These are phyloP conservation scores for Colletotrichum spaethianum DNA, from an alignment of 2,329 filamentous ascomycete species.

Conservation along the genomic window DNA sequence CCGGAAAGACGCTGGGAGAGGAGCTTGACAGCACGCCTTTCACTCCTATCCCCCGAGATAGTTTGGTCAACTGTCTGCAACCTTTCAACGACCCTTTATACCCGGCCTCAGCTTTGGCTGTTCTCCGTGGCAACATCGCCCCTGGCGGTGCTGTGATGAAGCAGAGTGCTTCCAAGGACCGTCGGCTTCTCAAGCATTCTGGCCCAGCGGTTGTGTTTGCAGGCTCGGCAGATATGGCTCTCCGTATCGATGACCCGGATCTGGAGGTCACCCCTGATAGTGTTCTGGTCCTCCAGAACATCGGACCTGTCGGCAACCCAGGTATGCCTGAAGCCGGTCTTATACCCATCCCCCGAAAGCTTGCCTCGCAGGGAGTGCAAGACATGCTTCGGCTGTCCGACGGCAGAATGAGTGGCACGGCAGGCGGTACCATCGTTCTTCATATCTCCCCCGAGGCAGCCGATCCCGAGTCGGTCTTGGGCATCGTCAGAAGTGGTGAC, in stretches of 20 bases:
- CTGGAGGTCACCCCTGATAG: constrained; percentile 73
- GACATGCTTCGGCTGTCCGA: constrained; percentile 91
- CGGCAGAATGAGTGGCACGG: constrained; percentile 88
- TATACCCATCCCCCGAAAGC: constrained; percentile 79
- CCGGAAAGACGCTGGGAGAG: constrained; percentile 85
- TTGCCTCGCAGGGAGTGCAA: constrained; percentile 79
- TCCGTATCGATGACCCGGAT: constrained; percentile 67
- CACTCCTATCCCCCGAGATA: constrained; percentile 59
- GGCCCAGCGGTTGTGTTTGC: constrained; percentile 75
- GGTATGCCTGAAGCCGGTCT: constrained; percentile 91
- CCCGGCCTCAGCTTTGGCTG: constrained; percentile 82
- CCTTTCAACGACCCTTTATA: constrained; percentile 78
- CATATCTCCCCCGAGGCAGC: constrained; percentile 91
- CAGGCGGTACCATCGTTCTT: constrained; percentile 90
- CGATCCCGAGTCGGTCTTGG: constrained; percentile 81
- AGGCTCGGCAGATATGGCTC: constrained; percentile 82
- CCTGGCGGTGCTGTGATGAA: constrained; percentile 90
- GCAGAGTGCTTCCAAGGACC: constrained; percentile 88
- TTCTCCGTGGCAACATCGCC: constrained; percentile 86
- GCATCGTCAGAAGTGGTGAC: constrained; percentile 83
- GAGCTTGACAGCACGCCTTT: constrained; percentile 80
- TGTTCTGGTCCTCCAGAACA: constrained; percentile 88
- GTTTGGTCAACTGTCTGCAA: constrained; percentile 68
- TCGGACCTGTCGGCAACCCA: constrained; percentile 90
- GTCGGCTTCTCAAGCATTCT: constrained; percentile 63